phyloP scores from a whole-genome alignment of 2,329 filamentous ascomycete genomes.

The Arthrobotrys iridis region DNA sequence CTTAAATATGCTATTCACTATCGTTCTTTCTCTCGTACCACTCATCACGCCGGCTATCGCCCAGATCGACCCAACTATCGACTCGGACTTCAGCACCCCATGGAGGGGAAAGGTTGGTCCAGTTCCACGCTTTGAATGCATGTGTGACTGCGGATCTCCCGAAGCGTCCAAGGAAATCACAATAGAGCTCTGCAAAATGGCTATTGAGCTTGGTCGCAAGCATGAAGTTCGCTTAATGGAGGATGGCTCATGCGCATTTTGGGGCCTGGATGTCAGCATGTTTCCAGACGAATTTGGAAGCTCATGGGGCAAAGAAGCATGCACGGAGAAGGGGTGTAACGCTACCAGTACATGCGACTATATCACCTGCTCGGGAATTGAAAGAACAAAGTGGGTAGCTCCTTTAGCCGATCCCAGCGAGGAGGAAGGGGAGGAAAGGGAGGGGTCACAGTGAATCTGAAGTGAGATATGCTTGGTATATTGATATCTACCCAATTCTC shows the following conservation, averaged over 20 bases:
- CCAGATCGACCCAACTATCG: neutral
- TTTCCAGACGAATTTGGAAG: constrained; percentile 13
- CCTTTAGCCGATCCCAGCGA: neutral
- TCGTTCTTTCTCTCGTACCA: constrained; percentile 13
- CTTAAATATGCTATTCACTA: constrained; percentile 25
- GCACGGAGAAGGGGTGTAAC: constrained; percentile 37
- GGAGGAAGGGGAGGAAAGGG: neutral
- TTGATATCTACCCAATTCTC: too few relatives aligned
- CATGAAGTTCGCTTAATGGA: constrained; percentile 38
- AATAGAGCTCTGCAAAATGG: constrained; percentile 28
- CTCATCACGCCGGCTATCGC: neutral
- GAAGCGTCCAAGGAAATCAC: constrained; percentile 22
- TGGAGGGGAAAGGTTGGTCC: constrained; percentile 29
- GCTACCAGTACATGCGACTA: constrained; percentile 31
- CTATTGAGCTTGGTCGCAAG: constrained; percentile 32
- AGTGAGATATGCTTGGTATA: neutral
- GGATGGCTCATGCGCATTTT: constrained; percentile 41
- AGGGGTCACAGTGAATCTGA: neutral
- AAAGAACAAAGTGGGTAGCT: constrained; percentile 33
- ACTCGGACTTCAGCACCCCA: neutral
- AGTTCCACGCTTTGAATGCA: constrained; percentile 46
- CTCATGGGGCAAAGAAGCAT: constrained; percentile 29
- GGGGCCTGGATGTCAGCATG: constrained; percentile 35
- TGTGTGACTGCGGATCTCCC: constrained; percentile 34
- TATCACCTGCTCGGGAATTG: constrained; percentile 27